These are phyloP conservation scores for Neospora caninum DNA, from an alignment of 169 alveolate genomes.

Conservation along the genomic window DNA sequence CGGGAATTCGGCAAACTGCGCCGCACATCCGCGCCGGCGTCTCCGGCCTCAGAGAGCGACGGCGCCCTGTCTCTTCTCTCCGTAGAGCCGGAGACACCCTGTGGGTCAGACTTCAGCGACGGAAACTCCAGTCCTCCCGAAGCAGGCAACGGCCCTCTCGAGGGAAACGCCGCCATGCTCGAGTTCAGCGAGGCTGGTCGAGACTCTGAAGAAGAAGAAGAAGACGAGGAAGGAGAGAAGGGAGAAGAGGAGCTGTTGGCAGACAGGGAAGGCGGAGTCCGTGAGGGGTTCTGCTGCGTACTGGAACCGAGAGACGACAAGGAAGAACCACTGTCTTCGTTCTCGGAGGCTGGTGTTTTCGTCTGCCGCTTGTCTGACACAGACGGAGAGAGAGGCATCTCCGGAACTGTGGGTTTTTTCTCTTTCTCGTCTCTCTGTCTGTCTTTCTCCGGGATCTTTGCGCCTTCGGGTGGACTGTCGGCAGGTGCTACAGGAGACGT, in stretches of 20 bases:
- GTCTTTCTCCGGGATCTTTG: not conserved
- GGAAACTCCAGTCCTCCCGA: not conserved
- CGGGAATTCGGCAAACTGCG: too few relatives aligned
- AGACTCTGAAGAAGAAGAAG: not conserved
- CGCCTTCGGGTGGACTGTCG: not conserved
- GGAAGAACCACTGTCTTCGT: not conserved
- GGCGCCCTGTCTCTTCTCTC: too few relatives aligned
- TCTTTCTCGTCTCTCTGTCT: not conserved
- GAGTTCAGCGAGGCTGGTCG: not conserved
- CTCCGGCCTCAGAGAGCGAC: too few relatives aligned
- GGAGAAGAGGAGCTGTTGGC: too few relatives aligned
- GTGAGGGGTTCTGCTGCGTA: too few relatives aligned
- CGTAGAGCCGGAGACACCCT: too few relatives aligned
- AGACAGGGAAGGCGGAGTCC: too few relatives aligned
- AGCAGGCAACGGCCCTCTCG: not conserved
- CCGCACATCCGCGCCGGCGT: too few relatives aligned
- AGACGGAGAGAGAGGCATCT: not conserved
- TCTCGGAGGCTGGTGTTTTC: not conserved
- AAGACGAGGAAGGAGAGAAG: not conserved
- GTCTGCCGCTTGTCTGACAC: not conserved
- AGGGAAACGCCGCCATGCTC: too few relatives aligned
- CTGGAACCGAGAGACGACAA: too few relatives aligned
- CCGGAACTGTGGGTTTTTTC: not conserved
- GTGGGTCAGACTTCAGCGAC: not conserved
- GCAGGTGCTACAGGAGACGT: too few relatives aligned